Evolutionary conservation across 306 rosid species (phyloP).

Genomic region (Leucaena leucocephala): DNA sequence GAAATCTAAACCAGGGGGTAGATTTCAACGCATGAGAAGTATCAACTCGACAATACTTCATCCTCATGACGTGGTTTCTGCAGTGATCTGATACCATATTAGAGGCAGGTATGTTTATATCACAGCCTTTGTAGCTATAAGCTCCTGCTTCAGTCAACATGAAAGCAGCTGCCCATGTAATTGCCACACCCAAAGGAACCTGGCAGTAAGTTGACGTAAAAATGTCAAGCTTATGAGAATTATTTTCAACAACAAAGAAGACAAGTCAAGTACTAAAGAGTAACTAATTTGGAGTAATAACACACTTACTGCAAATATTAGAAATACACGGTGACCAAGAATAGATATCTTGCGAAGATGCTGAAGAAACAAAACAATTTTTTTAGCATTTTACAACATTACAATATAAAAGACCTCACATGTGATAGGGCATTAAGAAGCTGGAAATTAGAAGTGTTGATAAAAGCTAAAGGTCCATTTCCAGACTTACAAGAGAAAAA

Average conservation of each 20-base stretch:
- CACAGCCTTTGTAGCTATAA: constrained; percentile 93
- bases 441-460: neutral
- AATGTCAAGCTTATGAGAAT: constrained; percentile 27
- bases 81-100: constrained; percentile 86
- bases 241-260: constrained; percentile 25
- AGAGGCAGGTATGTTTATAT: constrained; percentile 83
- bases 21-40: constrained; percentile 75
- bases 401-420: constrained; percentile 15
- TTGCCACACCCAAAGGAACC: constrained; percentile 97
- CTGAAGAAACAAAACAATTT: constrained; percentile 47
- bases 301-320: constrained; percentile 84
- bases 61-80: constrained; percentile 84
- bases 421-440: neutral
- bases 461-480: constrained; percentile 1
- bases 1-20: constrained; percentile 98
- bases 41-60: constrained; percentile 95
- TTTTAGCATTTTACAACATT: constrained; percentile 29
- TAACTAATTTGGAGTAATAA: neutral
- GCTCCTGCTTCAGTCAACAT: constrained; percentile 83
- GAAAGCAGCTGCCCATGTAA: constrained; percentile 94
- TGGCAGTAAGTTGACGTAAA: constrained; percentile 46
- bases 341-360: constrained; percentile 93
- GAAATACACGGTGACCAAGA: constrained; percentile 92
- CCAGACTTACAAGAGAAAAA: constrained; percentile 88
- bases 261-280: constrained; percentile 24